Evolutionary conservation across 345 rosid genomes (phyloP).

Genomic region (Euphorbia peplus): DNA sequence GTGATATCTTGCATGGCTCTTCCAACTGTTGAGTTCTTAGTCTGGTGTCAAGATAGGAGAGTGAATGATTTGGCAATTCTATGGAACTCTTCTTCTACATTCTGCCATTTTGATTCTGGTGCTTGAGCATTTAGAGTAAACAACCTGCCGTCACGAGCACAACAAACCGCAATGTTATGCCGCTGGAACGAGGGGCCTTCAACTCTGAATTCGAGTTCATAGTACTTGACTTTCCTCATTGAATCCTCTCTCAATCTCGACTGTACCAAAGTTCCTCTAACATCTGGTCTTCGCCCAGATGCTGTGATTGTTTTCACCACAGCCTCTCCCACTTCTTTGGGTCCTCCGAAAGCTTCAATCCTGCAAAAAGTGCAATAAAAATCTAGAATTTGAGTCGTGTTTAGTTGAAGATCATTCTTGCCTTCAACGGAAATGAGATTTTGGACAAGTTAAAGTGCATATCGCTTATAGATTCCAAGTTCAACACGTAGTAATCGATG

Average conservation of each 20-base stretch:
- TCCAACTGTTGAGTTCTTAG: neutral
- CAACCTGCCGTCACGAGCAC: constrained; percentile 49
- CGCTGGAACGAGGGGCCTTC: constrained; percentile 62
- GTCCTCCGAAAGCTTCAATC: constrained; percentile 83
- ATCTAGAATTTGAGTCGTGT: neutral
- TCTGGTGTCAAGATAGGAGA: constrained; percentile 34
- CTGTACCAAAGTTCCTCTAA: constrained; percentile 56
- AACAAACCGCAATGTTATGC: constrained; percentile 74
- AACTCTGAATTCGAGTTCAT: constrained; percentile 68
- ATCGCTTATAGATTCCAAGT: too few species aligned
- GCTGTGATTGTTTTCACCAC: constrained; percentile 55
- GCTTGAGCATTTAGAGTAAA: constrained; percentile 68
- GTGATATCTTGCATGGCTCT: neutral
- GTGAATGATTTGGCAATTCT: constrained; percentile 56
- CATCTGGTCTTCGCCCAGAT: constrained; percentile 41
- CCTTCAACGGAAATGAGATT: too few species aligned
- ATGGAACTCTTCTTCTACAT: constrained; percentile 42
- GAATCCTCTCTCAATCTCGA: constrained; percentile 55
- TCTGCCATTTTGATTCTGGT: constrained; percentile 70
- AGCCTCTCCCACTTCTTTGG: constrained; percentile 74
- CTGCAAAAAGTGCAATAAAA: constrained; percentile 27
- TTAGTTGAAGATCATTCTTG: neutral
- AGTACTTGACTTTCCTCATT: constrained; percentile 48
- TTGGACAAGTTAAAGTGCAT: too few species aligned
- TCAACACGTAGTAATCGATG: too few species aligned